Base-by-base conservation (phyloP, 2,329 filamentous ascomycete species). In the Ophioceras dolichostomum region DNA sequence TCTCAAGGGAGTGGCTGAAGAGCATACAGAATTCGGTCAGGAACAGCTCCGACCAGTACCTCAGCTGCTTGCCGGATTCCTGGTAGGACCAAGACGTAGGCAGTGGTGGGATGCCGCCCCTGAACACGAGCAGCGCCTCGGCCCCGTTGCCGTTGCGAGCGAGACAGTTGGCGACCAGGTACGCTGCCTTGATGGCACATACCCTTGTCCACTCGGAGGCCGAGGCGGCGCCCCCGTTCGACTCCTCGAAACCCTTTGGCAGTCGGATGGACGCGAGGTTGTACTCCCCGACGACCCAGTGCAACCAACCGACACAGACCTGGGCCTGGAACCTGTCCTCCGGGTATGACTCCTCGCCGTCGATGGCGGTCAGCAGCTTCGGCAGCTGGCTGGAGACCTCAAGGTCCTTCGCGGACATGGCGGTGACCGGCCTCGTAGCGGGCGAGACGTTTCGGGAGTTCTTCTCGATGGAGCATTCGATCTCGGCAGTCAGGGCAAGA, bases 281-380 rank as follows among this genome's bases (percentile, higher is more conserved):
- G 45, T 82, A 82, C 47, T 93, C 81, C 24, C 75, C 77, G 37
- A 81, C 59, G 8, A 77, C 73, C 76, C 83, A 94, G 52, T 93
- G 77, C 49, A 94, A 67, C 83, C 87, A 93, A 38, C 79, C 87
- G 32, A 89, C 58, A 56, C 85, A 91, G 36, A 91, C 78, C 42
- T 76, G 79, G 22, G 86, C 88, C 58, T 94, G 86, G 47, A 89
- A 80, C 38, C 60, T 65, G 47, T 81, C 76, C 53, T 79, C 70
- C 10, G 58, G 55, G 45, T 67, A 59, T 7, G 51, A 52, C 5
- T 63, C 59, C 48, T 79, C 78, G 37, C 65, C 64, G 6, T 78
- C 74, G 46, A 83, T 73, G 13, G 68, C 72, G 30, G 63, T 55
- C 37, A 68, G 51, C 4, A 81, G 63, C 44, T 65, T 65, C 2